These are phyloP conservation scores for Rhizopus arrhizus DNA, from an alignment of 371 early-diverging fungal genomes.

Conservation along the genomic window DNA sequence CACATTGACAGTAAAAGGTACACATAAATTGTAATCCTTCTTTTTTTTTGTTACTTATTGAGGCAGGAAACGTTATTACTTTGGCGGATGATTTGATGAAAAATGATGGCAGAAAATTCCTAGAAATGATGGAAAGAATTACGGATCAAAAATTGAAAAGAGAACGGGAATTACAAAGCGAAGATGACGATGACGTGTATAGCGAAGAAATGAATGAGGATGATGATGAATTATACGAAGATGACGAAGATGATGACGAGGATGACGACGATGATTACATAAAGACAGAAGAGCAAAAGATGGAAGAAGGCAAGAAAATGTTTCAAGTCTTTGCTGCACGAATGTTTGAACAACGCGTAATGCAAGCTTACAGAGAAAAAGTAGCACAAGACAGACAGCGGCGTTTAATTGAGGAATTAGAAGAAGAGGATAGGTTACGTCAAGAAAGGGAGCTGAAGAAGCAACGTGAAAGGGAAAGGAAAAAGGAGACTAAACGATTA, in stretches of 20 bases:
- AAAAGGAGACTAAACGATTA: slow-evolving; percentile 58
- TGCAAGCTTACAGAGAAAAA: slow-evolving; percentile 88
- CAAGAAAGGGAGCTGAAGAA: slow-evolving; percentile 66
- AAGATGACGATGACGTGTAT: slow-evolving; percentile 23
- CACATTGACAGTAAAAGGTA: slow-evolving; percentile 48
- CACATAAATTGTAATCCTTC: too few relatives aligned
- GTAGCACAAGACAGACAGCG: slow-evolving; percentile 78
- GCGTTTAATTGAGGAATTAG: slow-evolving; percentile 75
- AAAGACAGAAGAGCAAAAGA: slow-evolving; percentile 78
- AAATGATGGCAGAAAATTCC: slow-evolving; percentile 87
- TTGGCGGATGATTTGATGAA: slow-evolving; percentile 90
- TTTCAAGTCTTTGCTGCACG: slow-evolving; percentile 92
- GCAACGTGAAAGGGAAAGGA: slow-evolving; percentile 67
- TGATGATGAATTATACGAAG: slow-evolving; percentile 54
- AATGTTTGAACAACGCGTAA: slow-evolving; percentile 91
- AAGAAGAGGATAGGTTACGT: slow-evolving; percentile 73
- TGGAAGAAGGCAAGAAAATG: slow-evolving; percentile 89
- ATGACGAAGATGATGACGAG: slow-evolving; percentile 52
- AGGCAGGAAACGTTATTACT: slow-evolving; percentile 76
- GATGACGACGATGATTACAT: slow-evolving; percentile 45
- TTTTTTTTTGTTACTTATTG: slow-evolving; percentile 21
- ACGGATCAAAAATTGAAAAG: slow-evolving; percentile 82
- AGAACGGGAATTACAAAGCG: slow-evolving; percentile 59
- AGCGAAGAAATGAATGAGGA: slow-evolving; percentile 57
- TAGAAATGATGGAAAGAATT: slow-evolving; percentile 92